A percentile compares a stretch with the other conserved stretches of the same genome.
These are phyloP conservation scores for Ustulina deusta DNA, from an alignment of 2,329 filamentous ascomycete species.

Conservation along the genomic window DNA sequence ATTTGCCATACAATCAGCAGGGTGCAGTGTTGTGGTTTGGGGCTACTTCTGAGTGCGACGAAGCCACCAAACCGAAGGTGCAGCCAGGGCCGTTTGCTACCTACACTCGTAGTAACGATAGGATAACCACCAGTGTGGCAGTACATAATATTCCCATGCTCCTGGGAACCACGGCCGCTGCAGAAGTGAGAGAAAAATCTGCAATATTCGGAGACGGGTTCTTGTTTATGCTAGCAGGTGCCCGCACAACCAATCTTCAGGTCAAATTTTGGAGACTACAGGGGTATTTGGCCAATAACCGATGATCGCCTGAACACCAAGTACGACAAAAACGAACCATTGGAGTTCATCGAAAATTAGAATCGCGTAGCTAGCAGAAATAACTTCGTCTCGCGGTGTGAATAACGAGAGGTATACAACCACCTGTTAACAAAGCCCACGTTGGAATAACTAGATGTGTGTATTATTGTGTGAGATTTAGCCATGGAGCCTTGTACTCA, in stretches of 20 bases:
- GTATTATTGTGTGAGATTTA: not conserved
- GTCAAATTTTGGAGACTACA: conserved; percentile 69
- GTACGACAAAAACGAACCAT: not conserved
- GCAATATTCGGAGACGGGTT: conserved; percentile 53
- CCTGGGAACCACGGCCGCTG: conserved; percentile 61
- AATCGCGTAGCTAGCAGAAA: not conserved
- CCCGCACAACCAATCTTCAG: conserved; percentile 60
- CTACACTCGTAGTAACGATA: conserved; percentile 54
- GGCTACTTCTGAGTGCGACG: conserved; percentile 26
- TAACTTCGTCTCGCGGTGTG: no score
- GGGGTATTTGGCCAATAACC: conserved; percentile 59
- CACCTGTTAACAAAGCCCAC: no score
- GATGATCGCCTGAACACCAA: not conserved
- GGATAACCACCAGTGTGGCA: conserved; percentile 55
- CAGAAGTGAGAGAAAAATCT: conserved; percentile 54
- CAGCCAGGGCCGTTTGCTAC: conserved; percentile 58
- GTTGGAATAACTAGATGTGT: not conserved
- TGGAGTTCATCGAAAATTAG: not conserved
- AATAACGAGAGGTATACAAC: not conserved
- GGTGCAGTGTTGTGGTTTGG: conserved; percentile 62
- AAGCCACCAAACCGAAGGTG: conserved; percentile 12
- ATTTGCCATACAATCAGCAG: conserved; percentile 54
- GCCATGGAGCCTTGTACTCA: no score
- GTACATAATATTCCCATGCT: conserved; percentile 66
- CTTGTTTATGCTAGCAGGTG: conserved; percentile 59